phyloP scores from a whole-genome alignment of 1,139 yeast species.

The Diutina mesorugosa region DNA sequence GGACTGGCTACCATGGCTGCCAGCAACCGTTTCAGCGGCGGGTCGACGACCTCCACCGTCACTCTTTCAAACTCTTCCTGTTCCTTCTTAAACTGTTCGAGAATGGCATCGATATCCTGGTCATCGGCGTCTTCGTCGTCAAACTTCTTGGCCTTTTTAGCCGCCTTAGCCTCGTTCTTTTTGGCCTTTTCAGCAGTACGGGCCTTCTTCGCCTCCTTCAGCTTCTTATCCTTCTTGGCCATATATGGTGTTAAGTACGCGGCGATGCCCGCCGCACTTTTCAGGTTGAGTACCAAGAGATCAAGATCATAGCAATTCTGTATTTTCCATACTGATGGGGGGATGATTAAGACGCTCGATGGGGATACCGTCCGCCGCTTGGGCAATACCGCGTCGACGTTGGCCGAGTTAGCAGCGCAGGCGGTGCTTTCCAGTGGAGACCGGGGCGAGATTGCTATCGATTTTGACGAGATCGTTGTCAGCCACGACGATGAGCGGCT shows the following conservation, averaged over 20 bases:
- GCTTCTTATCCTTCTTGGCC: conserved; percentile 32
- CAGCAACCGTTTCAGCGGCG: conserved; percentile 62
- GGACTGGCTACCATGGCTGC: conserved; percentile 72
- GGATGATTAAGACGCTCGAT: neutral
- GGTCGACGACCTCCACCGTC: conserved; percentile 37
- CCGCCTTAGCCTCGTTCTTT: conserved; percentile 66
- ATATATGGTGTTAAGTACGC: neutral
- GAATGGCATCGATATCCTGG: conserved; percentile 72
- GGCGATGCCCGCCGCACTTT: neutral
- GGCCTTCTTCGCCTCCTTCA: conserved; percentile 58
- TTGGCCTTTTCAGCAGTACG: conserved; percentile 74
- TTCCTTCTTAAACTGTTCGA: conserved; percentile 65
- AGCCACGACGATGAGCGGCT: neutral
- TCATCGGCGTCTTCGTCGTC: conserved; percentile 80
- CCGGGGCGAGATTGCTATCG: neutral
- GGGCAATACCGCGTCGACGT: neutral
- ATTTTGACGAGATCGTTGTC: neutral
- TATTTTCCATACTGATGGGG: neutral
- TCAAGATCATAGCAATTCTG: neutral
- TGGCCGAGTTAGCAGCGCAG: neutral
- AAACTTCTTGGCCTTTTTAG: conserved; percentile 59
- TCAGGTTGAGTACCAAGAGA: neutral
- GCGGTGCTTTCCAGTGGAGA: neutral
- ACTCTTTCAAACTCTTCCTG: conserved; percentile 73
- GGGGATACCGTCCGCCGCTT: neutral